Conservation (phyloP, 306 rosid genomes). For the Dalbergia oliveri region DNA sequence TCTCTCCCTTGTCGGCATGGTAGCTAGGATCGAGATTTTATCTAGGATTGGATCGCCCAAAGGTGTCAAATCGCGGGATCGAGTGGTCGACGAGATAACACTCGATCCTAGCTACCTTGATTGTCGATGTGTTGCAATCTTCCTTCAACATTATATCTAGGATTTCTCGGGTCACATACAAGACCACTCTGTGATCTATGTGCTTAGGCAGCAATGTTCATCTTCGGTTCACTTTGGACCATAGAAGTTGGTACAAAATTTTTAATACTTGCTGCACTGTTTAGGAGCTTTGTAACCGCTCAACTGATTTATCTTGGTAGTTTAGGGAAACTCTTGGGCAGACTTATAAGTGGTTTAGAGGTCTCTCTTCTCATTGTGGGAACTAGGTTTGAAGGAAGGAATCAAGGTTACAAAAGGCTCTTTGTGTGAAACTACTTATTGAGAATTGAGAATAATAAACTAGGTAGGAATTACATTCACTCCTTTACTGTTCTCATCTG, state of each 20-base stretch:
- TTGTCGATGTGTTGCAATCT: background rate
- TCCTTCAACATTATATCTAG: background rate
- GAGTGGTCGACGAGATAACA: too few relatives aligned
- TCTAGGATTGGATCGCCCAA: too few relatives aligned
- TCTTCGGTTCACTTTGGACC: background rate
- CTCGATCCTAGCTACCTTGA: too few relatives aligned
- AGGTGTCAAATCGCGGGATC: too few relatives aligned
- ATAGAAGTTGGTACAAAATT: background rate
- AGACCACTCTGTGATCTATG: constrained; percentile 1
- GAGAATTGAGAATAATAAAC: background rate
- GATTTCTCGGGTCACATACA: background rate
- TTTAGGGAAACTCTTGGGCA: constrained; percentile 12
- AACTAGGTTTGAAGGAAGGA: constrained; percentile 9
- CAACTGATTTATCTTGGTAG: background rate
- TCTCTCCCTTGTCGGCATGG: too few relatives aligned
- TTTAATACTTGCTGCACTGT: background rate
- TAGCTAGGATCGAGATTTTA: too few relatives aligned
- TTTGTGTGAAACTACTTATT: constrained; percentile 8
- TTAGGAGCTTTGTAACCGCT: background rate
- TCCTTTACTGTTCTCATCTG: background rate
- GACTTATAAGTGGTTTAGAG: background rate
- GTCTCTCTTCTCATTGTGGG: background rate
- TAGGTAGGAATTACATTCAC: background rate
- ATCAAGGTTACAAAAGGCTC: constrained; percentile 2
- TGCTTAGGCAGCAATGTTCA: background rate